Conservation (phyloP, 2,329 filamentous ascomycete genomes). For the Verticillium klebahnii region DNA sequence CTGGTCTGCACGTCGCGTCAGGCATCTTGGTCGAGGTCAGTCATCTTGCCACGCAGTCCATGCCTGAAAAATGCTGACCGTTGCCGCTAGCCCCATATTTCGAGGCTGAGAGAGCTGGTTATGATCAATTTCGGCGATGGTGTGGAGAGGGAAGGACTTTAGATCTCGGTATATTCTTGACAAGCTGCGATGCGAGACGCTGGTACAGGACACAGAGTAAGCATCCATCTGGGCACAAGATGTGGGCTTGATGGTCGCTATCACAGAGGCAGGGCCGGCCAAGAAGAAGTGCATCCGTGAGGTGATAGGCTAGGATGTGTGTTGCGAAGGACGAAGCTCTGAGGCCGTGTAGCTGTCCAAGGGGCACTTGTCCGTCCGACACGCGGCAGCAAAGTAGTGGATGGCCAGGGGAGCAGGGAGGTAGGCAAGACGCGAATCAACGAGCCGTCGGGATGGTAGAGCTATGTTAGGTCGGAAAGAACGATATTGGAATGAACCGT, state of each 20-base stretch:
- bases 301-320: not conserved
- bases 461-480: too few species aligned
- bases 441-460: too few species aligned
- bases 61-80: slow-evolving; percentile 23
- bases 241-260: not conserved
- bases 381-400: too few species aligned
- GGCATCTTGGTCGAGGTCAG: slow-evolving; percentile 6
- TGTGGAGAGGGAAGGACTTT: slow-evolving; percentile 32
- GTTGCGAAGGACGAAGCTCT: not conserved
- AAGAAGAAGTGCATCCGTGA: not conserved
- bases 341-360: too few species aligned
- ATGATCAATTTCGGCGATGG: slow-evolving; percentile 22
- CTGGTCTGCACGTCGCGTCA: slow-evolving; percentile 4
- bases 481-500: not conserved
- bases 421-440: too few species aligned
- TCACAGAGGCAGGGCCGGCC: not conserved
- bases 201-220: slow-evolving; percentile 46
- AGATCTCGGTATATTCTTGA: slow-evolving; percentile 49
- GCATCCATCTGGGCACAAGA: slow-evolving; percentile 38
- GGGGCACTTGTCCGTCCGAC: too few species aligned
- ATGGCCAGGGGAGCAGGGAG: too few species aligned
- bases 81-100: slow-evolving; percentile 26
- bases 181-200: slow-evolving; percentile 33
- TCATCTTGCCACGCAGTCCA: not conserved
- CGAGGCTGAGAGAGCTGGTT: slow-evolving; percentile 20